Percentiles rank a stretch among this genome's conserved stretches.
Conservation (phyloP, 2,329 filamentous ascomycete species). For the Fusarium humuli region DNA sequence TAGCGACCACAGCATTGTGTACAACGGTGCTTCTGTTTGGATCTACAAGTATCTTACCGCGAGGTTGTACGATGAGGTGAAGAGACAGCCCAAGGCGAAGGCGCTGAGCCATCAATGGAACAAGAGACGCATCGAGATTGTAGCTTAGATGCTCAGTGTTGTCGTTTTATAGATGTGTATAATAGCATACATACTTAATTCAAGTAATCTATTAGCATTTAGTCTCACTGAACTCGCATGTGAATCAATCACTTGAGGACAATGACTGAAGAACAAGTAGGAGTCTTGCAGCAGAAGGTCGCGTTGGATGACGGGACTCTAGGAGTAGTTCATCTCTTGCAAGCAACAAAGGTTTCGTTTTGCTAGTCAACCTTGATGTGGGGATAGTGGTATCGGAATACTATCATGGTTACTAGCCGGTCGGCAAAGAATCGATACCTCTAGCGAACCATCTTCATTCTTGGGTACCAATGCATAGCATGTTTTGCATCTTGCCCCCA, state of each 20-base stretch:
- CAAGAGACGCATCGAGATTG: slow-evolving; percentile 24
- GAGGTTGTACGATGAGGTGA: slow-evolving; percentile 71
- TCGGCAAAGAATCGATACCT: not conserved
- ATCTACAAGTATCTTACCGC: slow-evolving; percentile 73
- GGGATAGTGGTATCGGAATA: not conserved
- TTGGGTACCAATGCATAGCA: not conserved
- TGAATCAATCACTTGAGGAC: not conserved
- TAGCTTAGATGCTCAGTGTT: not conserved
- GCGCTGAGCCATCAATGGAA: slow-evolving; percentile 52
- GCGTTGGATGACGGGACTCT: too few species aligned
- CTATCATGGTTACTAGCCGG: too few species aligned
- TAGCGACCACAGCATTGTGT: slow-evolving; percentile 70
- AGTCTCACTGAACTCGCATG: accelerated
- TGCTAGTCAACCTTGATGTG: not conserved
- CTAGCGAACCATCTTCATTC: not conserved
- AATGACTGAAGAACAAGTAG: not conserved
- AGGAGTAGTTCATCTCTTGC: accelerated
- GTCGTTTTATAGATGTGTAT: not conserved
- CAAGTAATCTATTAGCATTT: not conserved
- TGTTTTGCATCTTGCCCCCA: too few species aligned
- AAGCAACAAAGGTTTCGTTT: accelerated
- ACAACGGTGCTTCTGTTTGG: slow-evolving; percentile 66
- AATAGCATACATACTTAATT: not conserved
- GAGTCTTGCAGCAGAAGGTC: too few species aligned
- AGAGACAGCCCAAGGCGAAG: slow-evolving; percentile 57